A percentile compares a stretch with the other conserved stretches of the same genome.
These are phyloP conservation scores for Yarrowia sp. DNA, from an alignment of 805 yeast genomes.

Conservation along the genomic window DNA sequence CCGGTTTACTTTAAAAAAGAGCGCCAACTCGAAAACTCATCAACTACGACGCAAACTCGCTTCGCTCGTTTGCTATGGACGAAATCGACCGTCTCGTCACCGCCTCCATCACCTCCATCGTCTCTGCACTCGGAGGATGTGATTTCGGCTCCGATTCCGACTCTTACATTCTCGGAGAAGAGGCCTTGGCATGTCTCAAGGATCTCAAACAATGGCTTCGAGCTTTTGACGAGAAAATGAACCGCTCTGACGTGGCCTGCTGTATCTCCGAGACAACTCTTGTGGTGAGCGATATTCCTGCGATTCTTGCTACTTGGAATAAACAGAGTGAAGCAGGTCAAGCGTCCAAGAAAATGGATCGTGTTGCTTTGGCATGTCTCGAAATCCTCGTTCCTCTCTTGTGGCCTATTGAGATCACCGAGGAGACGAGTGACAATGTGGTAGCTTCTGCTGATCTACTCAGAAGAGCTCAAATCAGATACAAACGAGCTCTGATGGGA, in stretches of 20 bases:
- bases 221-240: constrained; percentile 70
- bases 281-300: constrained; percentile 67
- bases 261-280: constrained; percentile 82
- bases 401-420: constrained; percentile 73
- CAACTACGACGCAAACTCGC: neutral
- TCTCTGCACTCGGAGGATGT: constrained; percentile 88
- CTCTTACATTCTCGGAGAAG: constrained; percentile 80
- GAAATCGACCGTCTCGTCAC: constrained; percentile 30
- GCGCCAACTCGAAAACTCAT: neutral
- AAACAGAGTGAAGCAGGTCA: constrained; percentile 31
- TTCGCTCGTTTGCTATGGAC: neutral
- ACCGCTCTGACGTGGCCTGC: constrained; percentile 75
- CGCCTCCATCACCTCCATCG: constrained; percentile 76
- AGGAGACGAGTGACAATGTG: constrained; percentile 36
- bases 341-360: constrained; percentile 46
- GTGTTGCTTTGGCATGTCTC: constrained; percentile 66
- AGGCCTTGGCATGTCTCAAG: constrained; percentile 78
- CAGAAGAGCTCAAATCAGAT: constrained; percentile 62
- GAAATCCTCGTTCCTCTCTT: constrained; percentile 82
- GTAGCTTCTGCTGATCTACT: constrained; percentile 62
- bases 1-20: too few species aligned
- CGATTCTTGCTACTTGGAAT: constrained; percentile 76
- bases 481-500: constrained; percentile 60
- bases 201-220: constrained; percentile 88
- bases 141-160: constrained; percentile 56